Evolutionary conservation across 106 monocot species (phyloP), one percentile per base, ranked within the genome.

Genomic region (Apostasia shenzhenica): DNA sequence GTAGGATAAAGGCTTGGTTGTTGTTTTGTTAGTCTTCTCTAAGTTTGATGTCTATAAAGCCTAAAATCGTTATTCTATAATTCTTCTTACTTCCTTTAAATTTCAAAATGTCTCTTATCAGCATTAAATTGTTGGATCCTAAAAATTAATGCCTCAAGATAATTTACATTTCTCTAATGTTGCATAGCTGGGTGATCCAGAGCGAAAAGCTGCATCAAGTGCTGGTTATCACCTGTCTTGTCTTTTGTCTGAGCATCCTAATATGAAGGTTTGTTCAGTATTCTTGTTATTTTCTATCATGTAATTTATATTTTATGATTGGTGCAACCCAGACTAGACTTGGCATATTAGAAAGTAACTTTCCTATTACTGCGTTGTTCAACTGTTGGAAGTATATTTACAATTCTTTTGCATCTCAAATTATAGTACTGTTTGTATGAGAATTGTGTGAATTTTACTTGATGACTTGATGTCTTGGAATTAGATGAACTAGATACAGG

Each of bases 171-270:
- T 81, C 56, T 63, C 45, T 13, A 26, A 45, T 54, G 14, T 38
- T 75, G 76, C 79, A 63, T 63, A 89, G 89, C 76, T 90, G 50
- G 89, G 89, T 40, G 89, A 90, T 83, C 89, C 89, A 43, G 89
- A 90, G 62, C 83, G 81, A 64, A 90, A 80, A 49, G 83, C 80
- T 48, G 89, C 85, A 71, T 90, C 89, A 52, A 67, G 66, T 69
- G 89, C 89, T 73, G 80, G 53, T 10, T 85, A 85, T 71, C 80
- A 78, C 41, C 78, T 90, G 62, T 78, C 82, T 45, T 83, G 85
- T 59, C 77, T 90, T 48, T 66, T 90, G 46, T 82, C 82, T 40
- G 80, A 80, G 39, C 85, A 85, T 81, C 89, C 89, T 64, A 85
- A 90, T 75, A 90, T 90, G 89, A 90, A 90, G 83, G 88, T 84